Evolutionary conservation across 805 yeast genomes (phyloP), one percentile per base, ranked within the genome.

Genomic region (Hanseniaspora pseudoguilliermondii): DNA sequence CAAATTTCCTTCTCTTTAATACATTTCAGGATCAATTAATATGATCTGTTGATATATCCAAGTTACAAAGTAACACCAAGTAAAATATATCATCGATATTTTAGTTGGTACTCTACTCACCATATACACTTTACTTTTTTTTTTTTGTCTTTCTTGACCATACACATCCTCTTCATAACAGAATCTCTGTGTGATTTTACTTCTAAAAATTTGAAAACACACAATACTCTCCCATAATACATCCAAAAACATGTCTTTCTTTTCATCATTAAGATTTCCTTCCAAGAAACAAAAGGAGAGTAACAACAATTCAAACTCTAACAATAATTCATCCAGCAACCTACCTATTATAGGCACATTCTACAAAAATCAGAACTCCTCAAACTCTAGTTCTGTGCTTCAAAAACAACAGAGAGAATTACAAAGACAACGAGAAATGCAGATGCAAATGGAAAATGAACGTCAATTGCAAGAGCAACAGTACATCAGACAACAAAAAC

Each of bases 391-490:
- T 18, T n/a, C 40, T 2, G 15, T 44, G 2, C 38, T 40, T 18
- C 40, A 41, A 35, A 27, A 41, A 20, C 46, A 54, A 21, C 44
- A 53, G 18, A 34, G 35, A 40, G 29, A 32, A 47, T 2, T 21
- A n/a, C 38, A 47, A 47, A 34, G n/a, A 35, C 35, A 38, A 20
- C 16, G 27, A 16, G 36, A 36, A 23, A 27, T 23, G 25, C 43
- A 49, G 38, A n/a, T 32, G 15, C 42, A 48, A 39, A 25, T 25
- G n/a, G 52, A 48, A 38, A 34, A 21, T 38, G 52, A 48, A 20
- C 40, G 40, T 32, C 51, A 47, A 20, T 21, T 41, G 25, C 18
- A 47, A 59, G 27, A 61, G 60, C 29, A 60, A 59, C 25, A 54
- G 59, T 60, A 32, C 15, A 32, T 32, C 15, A 32, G 35, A 32